Conservation (phyloP, 257 asterid species). For the Lantana camara region DNA sequence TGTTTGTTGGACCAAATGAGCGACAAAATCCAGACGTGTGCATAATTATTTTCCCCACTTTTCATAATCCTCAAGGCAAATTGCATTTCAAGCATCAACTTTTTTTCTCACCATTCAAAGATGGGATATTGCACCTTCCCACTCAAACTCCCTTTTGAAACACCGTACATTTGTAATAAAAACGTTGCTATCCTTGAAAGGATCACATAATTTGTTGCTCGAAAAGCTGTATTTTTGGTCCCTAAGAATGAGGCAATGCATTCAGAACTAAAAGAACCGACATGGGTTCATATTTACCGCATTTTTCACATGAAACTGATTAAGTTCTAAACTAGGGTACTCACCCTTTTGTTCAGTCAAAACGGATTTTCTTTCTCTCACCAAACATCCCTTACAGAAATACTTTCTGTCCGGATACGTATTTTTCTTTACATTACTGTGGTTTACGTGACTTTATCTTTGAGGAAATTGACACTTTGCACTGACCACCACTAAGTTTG, state of each 20-base stretch:
- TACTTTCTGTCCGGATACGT: neutral
- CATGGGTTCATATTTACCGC: conserved; percentile 24
- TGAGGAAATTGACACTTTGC: conserved; percentile 18
- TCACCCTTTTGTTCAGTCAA: conserved; percentile 17
- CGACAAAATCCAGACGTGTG: conserved; percentile 36
- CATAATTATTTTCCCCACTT: conserved; percentile 34
- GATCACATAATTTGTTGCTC: conserved; percentile 36
- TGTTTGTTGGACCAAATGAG: conserved; percentile 56
- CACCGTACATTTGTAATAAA: conserved; percentile 25
- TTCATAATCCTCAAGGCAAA: conserved; percentile 42
- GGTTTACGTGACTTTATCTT: neutral
- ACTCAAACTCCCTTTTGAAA: conserved; percentile 36
- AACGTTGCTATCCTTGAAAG: conserved; percentile 25
- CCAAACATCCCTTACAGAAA: too few species aligned
- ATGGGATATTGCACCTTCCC: conserved; percentile 52
- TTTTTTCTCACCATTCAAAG: conserved; percentile 34
- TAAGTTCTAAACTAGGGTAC: neutral
- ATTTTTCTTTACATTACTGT: neutral
- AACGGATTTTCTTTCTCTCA: conserved; percentile 1
- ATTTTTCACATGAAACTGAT: conserved; percentile 18
- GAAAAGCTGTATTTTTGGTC: conserved; percentile 38
- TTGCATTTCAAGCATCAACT: conserved; percentile 51
- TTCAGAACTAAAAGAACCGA: conserved; percentile 29
- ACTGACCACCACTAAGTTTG: conserved; percentile 28
- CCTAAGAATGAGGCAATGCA: conserved; percentile 34